Conservation (phyloP, 2,329 filamentous ascomycete genomes). For the Paraphoma chrysanthemicola region DNA sequence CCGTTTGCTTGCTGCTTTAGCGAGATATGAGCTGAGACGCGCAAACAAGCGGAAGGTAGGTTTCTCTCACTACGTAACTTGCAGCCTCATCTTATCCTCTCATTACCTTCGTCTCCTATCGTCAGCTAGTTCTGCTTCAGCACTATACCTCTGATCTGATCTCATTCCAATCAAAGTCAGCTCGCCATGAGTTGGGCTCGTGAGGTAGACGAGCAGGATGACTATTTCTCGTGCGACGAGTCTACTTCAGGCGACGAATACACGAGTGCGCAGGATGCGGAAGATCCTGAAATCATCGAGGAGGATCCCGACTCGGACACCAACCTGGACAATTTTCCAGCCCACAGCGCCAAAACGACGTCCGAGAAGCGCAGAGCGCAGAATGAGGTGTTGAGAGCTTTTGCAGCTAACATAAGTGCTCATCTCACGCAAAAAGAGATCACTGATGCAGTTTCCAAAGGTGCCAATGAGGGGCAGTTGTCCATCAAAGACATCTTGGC, state of each 20-base stretch:
- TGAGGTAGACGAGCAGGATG: constrained; percentile 25
- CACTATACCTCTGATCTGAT: background rate
- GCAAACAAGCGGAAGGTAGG: constrained; percentile 12
- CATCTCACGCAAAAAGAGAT: constrained; percentile 50
- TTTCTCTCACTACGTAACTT: constrained; percentile 10
- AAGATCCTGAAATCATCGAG: background rate
- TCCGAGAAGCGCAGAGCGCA: constrained; percentile 51
- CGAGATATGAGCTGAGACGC: constrained; percentile 5
- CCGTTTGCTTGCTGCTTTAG: constrained; percentile 21
- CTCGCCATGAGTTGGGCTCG: constrained; percentile 26
- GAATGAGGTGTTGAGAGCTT: constrained; percentile 51
- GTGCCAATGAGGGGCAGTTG: constrained; percentile 55
- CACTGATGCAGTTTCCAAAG: constrained; percentile 40
- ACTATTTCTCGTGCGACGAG: constrained; percentile 19
- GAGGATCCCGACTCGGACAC: constrained; percentile 28
- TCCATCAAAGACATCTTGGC: constrained; percentile 62
- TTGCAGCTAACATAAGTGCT: constrained; percentile 52
- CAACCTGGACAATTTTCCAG: constrained; percentile 29
- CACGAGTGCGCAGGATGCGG: background rate
- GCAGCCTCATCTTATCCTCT: background rate
- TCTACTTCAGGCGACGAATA: constrained; percentile 8
- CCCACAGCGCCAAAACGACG: constrained; percentile 33
- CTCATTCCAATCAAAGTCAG: background rate
- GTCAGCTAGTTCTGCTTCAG: background rate
- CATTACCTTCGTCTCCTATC: background rate